phyloP scores from a whole-genome alignment of 1,284 basidiomycete species.

The Rugosomyces carneus region DNA sequence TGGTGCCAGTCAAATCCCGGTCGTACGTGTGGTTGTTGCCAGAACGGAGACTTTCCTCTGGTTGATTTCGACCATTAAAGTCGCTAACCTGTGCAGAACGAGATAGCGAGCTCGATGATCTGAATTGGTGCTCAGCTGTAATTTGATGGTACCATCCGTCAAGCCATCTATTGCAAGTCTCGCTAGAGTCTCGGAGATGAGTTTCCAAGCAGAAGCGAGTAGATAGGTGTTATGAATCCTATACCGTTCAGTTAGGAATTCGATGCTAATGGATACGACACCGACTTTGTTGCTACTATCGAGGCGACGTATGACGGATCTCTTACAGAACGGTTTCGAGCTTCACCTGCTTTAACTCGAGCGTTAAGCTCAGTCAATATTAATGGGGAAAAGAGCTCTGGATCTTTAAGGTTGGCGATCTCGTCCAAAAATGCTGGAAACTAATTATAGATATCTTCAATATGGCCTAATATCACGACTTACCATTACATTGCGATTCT shows the following conservation, averaged over 20 bases:
- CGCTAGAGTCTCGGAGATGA: constrained; percentile 50
- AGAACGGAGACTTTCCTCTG: constrained; percentile 60
- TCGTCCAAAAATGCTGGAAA: constrained; percentile 57
- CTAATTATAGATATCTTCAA: not conserved
- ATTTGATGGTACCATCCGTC: constrained; percentile 42
- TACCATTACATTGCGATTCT: constrained; percentile 65
- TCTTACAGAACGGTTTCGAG: constrained; percentile 28
- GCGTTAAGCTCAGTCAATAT: constrained; percentile 51
- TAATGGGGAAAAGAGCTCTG: constrained; percentile 47
- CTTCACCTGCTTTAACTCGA: constrained; percentile 34
- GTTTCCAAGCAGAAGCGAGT: constrained; percentile 70
- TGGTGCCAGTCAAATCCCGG: not conserved
- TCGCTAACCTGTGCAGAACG: constrained; percentile 56
- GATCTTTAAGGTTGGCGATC: constrained; percentile 56
- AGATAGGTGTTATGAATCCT: constrained; percentile 76
- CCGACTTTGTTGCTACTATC: constrained; percentile 53
- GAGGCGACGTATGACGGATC: constrained; percentile 48
- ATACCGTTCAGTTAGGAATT: not conserved
- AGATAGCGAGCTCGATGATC: constrained; percentile 55
- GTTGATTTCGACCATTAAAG: constrained; percentile 47
- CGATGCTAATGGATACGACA: constrained; percentile 2
- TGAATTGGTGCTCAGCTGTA: constrained; percentile 42
- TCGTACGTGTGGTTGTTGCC: constrained; percentile 58
- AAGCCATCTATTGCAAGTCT: constrained; percentile 48
- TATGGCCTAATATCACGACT: constrained; percentile 13